These are phyloP conservation scores for Agaricus sinodeliciosus DNA, from an alignment of 768 basidiomycete genomes.

Conservation along the genomic window DNA sequence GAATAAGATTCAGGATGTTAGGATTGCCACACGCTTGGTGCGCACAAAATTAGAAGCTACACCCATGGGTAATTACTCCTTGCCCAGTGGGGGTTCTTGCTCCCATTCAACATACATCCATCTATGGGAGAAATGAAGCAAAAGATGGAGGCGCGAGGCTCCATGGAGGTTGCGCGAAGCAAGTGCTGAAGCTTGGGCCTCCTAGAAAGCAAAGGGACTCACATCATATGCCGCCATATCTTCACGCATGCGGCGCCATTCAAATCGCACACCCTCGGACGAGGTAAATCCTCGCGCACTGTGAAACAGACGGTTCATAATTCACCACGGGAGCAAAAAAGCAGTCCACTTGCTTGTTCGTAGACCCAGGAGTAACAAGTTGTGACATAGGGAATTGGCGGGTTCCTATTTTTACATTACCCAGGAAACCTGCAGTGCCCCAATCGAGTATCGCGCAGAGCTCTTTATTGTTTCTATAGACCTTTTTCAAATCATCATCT, in stretches of 20 bases:
- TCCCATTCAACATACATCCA: background rate
- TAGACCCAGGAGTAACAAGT: conserved; percentile 49
- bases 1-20: too few relatives aligned
- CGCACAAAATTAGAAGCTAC: background rate
- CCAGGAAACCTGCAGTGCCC: conserved; percentile 46
- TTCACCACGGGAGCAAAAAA: background rate
- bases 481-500: conserved; percentile 18
- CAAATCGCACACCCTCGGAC: conserved; percentile 50
- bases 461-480: conserved; percentile 42
- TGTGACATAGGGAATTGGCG: conserved; percentile 56
- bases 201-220: conserved; percentile 18
- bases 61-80: background rate
- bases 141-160: background rate
- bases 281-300: conserved; percentile 59
- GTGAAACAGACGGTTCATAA: conserved; percentile 15
- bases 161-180: background rate
- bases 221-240: conserved; percentile 57
- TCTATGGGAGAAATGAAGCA: too few relatives aligned
- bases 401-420: conserved; percentile 48
- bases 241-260: conserved; percentile 54
- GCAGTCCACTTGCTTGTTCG: conserved; percentile 33
- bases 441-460: conserved; percentile 44
- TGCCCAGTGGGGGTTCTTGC: background rate
- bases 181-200: background rate
- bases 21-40: too few relatives aligned